Evolutionary conservation across 2,329 filamentous ascomycete genomes (phyloP).

Genomic region (Emmonsiellopsis sp.): DNA sequence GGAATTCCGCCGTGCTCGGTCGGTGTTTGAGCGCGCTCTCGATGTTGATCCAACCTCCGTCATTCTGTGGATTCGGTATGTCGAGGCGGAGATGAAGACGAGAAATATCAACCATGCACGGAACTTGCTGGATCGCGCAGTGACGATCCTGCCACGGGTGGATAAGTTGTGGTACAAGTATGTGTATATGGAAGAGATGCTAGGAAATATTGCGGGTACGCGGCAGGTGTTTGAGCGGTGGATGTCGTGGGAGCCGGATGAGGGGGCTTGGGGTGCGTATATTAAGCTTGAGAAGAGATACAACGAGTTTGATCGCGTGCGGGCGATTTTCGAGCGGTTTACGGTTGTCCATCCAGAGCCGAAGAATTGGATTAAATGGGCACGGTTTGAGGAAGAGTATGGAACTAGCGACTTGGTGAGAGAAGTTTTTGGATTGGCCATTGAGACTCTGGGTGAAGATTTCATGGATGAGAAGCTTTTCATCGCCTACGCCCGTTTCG

Average conservation of each 20-base stretch:
- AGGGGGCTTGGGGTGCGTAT: conserved; percentile 90
- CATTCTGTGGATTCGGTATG: conserved; percentile 82
- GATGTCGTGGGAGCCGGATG: conserved; percentile 97
- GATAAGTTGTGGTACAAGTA: conserved; percentile 99
- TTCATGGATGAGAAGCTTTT: conserved; percentile 96
- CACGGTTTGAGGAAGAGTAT: conserved; percentile 91
- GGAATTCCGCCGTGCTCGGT: conserved; percentile 83
- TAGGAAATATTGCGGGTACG: conserved; percentile 86
- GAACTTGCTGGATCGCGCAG: conserved; percentile 89
- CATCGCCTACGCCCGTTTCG: conserved; percentile 89
- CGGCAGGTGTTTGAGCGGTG: conserved; percentile 93
- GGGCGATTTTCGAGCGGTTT: conserved; percentile 81
- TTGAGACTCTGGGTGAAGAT: conserved; percentile 84
- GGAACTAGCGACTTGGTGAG: conserved; percentile 86
- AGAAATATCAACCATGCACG: conserved; percentile 94
- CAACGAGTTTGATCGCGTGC: conserved; percentile 80
- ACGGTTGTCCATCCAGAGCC: conserved; percentile 90
- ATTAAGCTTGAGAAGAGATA: conserved; percentile 97
- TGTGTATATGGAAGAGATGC: conserved; percentile 96
- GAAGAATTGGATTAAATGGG: conserved; percentile 98
- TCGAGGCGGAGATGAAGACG: conserved; percentile 92
- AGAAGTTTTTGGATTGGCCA: conserved; percentile 80
- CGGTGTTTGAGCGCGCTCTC: conserved; percentile 87
- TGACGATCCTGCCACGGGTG: conserved; percentile 79
- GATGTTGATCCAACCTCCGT: conserved; percentile 86